Evolutionary conservation across 1,139 yeast species (phyloP).

Genomic region (Nadsonia starkeyi-henricii): DNA sequence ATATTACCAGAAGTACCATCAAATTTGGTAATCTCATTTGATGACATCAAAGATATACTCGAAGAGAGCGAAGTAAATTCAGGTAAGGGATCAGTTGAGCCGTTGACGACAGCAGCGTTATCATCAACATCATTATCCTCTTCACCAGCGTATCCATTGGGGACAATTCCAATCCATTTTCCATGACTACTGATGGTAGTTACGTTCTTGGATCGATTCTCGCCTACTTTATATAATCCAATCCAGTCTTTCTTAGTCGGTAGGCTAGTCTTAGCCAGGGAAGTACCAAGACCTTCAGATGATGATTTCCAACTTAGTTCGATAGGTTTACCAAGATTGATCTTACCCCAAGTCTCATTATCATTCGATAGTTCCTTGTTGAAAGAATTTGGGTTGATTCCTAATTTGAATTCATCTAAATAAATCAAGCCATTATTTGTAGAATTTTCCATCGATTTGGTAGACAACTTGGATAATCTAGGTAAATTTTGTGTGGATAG

Average conservation of each 20-base stretch:
- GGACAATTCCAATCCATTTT: conserved; percentile 50
- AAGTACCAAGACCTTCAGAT: neutral
- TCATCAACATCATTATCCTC: conserved; percentile 1
- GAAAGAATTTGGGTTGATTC: neutral
- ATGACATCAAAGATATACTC: neutral
- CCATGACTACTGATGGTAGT: conserved; percentile 55
- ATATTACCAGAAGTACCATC: conserved; percentile 34
- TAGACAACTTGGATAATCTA: neutral
- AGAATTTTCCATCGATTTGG: conserved; percentile 21
- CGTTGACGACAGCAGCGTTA: neutral
- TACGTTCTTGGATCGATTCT: conserved; percentile 43
- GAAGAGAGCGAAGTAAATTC: neutral
- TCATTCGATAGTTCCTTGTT: neutral
- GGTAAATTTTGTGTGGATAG: neutral
- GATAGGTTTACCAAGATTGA: conserved; percentile 35
- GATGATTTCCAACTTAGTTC: conserved; percentile 34
- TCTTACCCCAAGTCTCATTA: neutral
- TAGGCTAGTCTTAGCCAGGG: conserved; percentile 29
- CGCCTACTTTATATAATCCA: conserved; percentile 56
- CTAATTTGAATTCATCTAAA: neutral
- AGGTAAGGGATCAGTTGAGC: neutral
- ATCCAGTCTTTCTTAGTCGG: conserved; percentile 52
- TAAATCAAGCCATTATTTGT: conserved; percentile 40
- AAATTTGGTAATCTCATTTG: conserved; percentile 9
- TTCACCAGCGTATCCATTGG: conserved; percentile 19